These are phyloP conservation scores for Oryza brachyantha DNA, from an alignment of 176 grass and related monocot genomes.

Conservation along the genomic window DNA sequence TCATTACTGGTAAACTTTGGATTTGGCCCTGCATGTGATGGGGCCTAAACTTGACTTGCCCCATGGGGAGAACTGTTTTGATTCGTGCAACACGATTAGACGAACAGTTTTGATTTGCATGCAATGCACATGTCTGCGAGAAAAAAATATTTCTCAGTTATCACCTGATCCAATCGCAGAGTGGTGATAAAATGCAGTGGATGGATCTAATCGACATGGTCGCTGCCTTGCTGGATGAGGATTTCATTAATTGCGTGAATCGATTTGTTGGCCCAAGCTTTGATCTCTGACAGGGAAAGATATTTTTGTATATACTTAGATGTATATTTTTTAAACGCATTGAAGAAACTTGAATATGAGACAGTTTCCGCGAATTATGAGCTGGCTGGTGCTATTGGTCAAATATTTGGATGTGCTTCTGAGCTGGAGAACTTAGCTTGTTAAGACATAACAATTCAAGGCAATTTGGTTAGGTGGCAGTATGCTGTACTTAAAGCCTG, in stretches of 20 bases:
- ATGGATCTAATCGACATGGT: slow-evolving; percentile 22
- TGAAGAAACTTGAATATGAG: background rate
- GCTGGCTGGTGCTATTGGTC: background rate
- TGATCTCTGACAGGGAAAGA: background rate
- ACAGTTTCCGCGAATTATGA: background rate
- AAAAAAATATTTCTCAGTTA: background rate
- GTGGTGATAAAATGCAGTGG: background rate
- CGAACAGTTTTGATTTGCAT: background rate
- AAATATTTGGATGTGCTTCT: slow-evolving; percentile 24
- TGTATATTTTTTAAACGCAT: background rate
- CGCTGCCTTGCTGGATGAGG: slow-evolving; percentile 20
- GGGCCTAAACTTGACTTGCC: background rate
- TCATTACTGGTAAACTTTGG: background rate
- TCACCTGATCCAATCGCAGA: slow-evolving; percentile 13
- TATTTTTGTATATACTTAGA: background rate
- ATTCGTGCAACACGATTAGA: background rate
- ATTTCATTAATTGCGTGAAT: background rate
- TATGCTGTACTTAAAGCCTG: background rate
- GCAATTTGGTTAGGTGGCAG: background rate
- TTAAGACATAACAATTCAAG: background rate
- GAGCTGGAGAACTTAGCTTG: slow-evolving; percentile 28
- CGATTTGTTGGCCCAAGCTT: background rate
- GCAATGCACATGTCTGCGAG: background rate
- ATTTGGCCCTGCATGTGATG: background rate
- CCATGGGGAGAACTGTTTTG: background rate